Conservation (phyloP, 768 basidiomycete genomes). For the Boletus vinaceobasis region DNA sequence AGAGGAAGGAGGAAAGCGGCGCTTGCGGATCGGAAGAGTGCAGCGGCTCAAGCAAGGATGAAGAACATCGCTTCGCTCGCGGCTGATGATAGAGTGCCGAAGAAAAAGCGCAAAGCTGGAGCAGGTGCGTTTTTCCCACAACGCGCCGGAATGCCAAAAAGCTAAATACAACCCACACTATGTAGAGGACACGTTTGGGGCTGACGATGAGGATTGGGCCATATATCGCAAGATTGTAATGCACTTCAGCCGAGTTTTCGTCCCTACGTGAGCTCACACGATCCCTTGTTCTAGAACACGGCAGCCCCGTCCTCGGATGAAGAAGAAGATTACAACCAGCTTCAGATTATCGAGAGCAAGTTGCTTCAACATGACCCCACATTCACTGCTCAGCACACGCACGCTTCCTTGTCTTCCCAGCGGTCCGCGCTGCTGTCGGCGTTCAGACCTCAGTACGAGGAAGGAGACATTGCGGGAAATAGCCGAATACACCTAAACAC, state of each 20-base stretch:
- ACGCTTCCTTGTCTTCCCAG: conserved; percentile 70
- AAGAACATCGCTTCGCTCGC: conserved; percentile 92
- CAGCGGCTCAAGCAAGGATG: conserved; percentile 94
- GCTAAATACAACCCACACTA: conserved; percentile 1
- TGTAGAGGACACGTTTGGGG: conserved; percentile 88
- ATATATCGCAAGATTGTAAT: conserved; percentile 94
- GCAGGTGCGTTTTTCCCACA: conserved; percentile 51
- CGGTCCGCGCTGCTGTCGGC: conserved; percentile 84
- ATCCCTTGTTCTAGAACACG: conserved; percentile 49
- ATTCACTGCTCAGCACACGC: conserved; percentile 80
- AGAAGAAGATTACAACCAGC: conserved; percentile 74
- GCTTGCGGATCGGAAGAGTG: conserved; percentile 86
- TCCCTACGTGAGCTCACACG: neutral
- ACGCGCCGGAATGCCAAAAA: neutral
- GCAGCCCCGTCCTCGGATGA: conserved; percentile 78
- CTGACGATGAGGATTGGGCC: conserved; percentile 94
- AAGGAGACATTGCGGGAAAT: conserved; percentile 65
- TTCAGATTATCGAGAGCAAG: conserved; percentile 74
- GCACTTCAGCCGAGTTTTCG: conserved; percentile 16
- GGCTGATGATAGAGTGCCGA: conserved; percentile 76
- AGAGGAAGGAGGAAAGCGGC: conserved; percentile 76
- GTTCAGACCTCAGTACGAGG: conserved; percentile 77
- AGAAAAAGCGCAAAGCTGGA: conserved; percentile 80
- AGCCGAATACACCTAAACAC: conserved; percentile 85
- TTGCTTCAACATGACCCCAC: conserved; percentile 80